Conservation (phyloP, 345 rosid species). For the Cardiospermum halicacabum region DNA sequence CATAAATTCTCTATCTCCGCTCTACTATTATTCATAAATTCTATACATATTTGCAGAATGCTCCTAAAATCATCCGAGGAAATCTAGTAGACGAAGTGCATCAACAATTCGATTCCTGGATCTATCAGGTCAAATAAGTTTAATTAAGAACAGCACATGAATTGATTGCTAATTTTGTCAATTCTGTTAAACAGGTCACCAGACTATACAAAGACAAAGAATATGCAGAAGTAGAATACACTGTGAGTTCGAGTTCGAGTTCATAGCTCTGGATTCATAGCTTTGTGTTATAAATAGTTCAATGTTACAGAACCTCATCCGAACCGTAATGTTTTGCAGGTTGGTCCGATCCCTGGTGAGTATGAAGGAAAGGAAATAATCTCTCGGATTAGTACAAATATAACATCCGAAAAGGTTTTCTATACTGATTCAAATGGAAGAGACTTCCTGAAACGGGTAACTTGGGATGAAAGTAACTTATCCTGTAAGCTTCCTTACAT, state of each 20-base stretch:
- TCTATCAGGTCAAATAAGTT: conserved; percentile 73
- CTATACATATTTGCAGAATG: conserved; percentile 52
- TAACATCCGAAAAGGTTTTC: conserved; percentile 58
- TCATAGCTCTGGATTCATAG: no score
- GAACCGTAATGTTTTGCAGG: conserved; percentile 38
- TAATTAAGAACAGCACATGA: no score
- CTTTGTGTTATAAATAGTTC: no score
- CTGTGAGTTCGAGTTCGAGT: no score
- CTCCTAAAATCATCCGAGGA: conserved; percentile 51
- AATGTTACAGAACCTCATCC: no score
- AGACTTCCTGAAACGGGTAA: conserved; percentile 87
- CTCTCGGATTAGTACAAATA: conserved; percentile 57
- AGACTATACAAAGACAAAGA: conserved; percentile 73
- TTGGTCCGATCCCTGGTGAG: conserved; percentile 64
- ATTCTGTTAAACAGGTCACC: conserved; percentile 36
- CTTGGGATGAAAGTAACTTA: no score
- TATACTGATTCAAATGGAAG: conserved; percentile 82
- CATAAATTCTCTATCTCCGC: no score
- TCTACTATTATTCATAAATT: no score
- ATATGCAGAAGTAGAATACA: conserved; percentile 79
- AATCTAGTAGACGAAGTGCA: conserved; percentile 68
- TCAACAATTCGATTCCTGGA: conserved; percentile 81
- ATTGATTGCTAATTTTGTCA: not conserved
- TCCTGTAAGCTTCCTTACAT: no score
- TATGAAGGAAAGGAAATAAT: conserved; percentile 75